These are phyloP conservation scores for Fusarium neocosmosporiellum DNA, from an alignment of 2,329 filamentous ascomycete genomes.

Conservation along the genomic window DNA sequence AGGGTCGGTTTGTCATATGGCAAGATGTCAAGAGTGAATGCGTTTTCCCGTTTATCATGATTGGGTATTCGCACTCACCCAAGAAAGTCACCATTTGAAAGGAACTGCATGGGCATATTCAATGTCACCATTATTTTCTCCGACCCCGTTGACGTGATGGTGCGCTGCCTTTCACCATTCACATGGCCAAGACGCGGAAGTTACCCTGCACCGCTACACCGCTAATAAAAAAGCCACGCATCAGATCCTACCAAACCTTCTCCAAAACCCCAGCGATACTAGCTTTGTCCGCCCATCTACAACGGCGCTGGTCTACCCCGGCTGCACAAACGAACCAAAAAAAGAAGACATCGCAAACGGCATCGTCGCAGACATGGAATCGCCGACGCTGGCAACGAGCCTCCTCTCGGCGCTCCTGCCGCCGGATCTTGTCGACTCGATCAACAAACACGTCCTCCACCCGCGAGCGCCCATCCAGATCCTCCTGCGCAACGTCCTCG, in stretches of 20 bases:
- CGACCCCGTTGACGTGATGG: not conserved
- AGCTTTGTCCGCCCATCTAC: not conserved
- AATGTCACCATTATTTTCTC: not conserved
- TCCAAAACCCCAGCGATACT: not conserved
- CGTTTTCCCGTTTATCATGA: not conserved
- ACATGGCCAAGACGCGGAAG: not conserved
- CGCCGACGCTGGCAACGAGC: constrained; percentile 45
- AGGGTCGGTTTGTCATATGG: not conserved
- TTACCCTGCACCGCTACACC: constrained; percentile 4
- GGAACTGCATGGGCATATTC: not conserved
- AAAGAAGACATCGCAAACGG: not conserved
- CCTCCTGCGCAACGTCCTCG: constrained; percentile 49
- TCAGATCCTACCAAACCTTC: not conserved
- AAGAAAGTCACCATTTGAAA: not conserved
- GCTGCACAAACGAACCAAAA: not conserved
- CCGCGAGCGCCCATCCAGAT: constrained; percentile 58
- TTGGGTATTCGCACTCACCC: not conserved
- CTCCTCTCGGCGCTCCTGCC: constrained; percentile 57
- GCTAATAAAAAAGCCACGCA: constrained; percentile 1
- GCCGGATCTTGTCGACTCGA: constrained; percentile 55
- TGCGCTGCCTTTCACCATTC: not conserved
- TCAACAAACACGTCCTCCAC: constrained; percentile 61
- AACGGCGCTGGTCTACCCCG: not conserved
- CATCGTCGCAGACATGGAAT: constrained; percentile 41
- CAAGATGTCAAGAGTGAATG: not conserved